Conservation (phyloP, 805 yeast genomes). For the Candida ponderosae region DNA sequence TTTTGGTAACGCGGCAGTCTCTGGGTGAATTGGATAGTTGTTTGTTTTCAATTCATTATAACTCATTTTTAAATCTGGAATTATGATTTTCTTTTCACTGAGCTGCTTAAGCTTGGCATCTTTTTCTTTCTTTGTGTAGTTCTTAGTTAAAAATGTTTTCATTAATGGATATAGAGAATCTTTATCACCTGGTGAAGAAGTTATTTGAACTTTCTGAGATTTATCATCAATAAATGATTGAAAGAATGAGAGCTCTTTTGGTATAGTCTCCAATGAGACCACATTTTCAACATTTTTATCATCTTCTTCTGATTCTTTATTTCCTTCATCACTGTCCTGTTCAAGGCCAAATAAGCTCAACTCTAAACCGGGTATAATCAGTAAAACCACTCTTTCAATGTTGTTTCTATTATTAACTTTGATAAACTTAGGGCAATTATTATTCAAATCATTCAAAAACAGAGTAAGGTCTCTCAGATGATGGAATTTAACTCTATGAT, state of each 20-base stretch:
- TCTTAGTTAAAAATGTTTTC: slow-evolving; percentile 47
- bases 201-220: slow-evolving; percentile 39
- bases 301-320: slow-evolving; percentile 8
- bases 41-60: slow-evolving; percentile 38
- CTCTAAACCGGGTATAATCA: slow-evolving; percentile 61
- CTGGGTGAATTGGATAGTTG: slow-evolving; percentile 57
- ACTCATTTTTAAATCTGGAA: slow-evolving; percentile 47
- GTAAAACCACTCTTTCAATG: slow-evolving; percentile 46
- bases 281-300: slow-evolving; percentile 3
- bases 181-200: slow-evolving; percentile 60
- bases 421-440: slow-evolving; percentile 41
- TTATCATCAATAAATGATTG: slow-evolving; percentile 25
- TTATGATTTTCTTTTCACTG: slow-evolving; percentile 26
- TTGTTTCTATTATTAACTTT: slow-evolving; percentile 36
- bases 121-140: slow-evolving; percentile 50
- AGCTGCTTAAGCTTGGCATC: slow-evolving; percentile 25
- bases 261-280: slow-evolving; percentile 4
- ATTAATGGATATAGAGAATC: slow-evolving; percentile 46
- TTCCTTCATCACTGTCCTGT: slow-evolving; percentile 8
- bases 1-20: slow-evolving; percentile 11
- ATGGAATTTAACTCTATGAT: slow-evolving; percentile 24
- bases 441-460: slow-evolving; percentile 31
- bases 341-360: slow-evolving; percentile 33
- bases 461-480: slow-evolving; percentile 41
- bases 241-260: slow-evolving; percentile 10